phyloP scores from a whole-genome alignment of 805 yeast genomes.

The Yarrowia yakushimensis region DNA sequence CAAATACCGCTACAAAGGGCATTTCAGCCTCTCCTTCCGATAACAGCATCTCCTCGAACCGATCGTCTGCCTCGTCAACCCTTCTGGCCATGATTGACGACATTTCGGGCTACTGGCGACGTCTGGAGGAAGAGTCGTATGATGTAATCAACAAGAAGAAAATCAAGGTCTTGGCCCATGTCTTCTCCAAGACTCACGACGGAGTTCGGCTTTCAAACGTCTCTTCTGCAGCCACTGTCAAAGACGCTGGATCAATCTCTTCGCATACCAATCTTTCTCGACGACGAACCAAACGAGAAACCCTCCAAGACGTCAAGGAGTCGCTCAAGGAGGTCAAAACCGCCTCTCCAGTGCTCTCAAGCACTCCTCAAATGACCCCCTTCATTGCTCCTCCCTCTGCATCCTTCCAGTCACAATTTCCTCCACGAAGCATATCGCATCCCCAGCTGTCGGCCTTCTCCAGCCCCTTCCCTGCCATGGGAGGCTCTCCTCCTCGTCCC shows the following conservation, averaged over 20 bases:
- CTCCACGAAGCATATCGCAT: slow-evolving; percentile 13
- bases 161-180: slow-evolving; percentile 18
- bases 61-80: slow-evolving; percentile 12
- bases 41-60: slow-evolving; percentile 8
- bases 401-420: background rate
- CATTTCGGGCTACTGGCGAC: slow-evolving; percentile 21
- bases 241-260: background rate
- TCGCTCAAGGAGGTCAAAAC: slow-evolving; percentile 17
- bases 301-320: slow-evolving; percentile 16
- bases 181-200: slow-evolving; percentile 5
- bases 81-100: slow-evolving; percentile 16
- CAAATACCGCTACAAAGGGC: background rate
- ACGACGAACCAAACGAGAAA: background rate
- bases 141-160: slow-evolving; percentile 23
- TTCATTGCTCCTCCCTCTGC: background rate
- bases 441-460: background rate
- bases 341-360: background rate
- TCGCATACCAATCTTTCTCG: background rate
- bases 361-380: background rate
- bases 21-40: slow-evolving; percentile 2
- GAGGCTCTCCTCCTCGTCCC: background rate
- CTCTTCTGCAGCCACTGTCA: background rate
- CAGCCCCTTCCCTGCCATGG: background rate
- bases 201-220: background rate
- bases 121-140: slow-evolving; percentile 15